These are phyloP conservation scores for Ceratobasidium sp. DNA, from an alignment of 1,284 basidiomycete genomes.

Conservation along the genomic window DNA sequence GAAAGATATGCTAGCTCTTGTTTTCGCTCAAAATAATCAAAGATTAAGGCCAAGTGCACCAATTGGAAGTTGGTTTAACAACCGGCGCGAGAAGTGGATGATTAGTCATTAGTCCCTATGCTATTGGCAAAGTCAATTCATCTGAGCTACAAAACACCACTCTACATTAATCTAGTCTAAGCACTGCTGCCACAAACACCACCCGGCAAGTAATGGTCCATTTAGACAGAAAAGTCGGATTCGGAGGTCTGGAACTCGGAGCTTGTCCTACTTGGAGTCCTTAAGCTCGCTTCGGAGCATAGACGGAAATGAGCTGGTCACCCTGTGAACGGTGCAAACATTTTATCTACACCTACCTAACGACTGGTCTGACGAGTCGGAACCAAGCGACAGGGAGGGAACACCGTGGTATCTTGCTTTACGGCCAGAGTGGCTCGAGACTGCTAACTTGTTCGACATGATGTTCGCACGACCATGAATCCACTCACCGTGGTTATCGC, in stretches of 20 bases:
- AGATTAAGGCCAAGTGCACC: background rate
- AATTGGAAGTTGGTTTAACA: background rate
- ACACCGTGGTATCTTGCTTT: slow-evolving; percentile 16
- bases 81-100: background rate
- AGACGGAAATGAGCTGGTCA: background rate
- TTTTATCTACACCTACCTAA: background rate
- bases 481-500: slow-evolving; percentile 17
- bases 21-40: background rate
- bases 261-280: slow-evolving; percentile 25
- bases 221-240: slow-evolving; percentile 33
- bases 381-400: slow-evolving; percentile 29
- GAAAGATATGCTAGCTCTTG: background rate
- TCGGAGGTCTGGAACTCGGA: slow-evolving; percentile 41
- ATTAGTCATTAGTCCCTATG: background rate
- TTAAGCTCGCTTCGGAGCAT: slow-evolving; percentile 1
- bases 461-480: background rate
- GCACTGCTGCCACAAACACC: background rate
- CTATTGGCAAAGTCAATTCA: background rate
- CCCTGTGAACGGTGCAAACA: background rate
- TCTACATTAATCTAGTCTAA: slow-evolving; percentile 3
- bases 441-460: slow-evolving; percentile 1
- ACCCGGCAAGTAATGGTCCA: background rate
- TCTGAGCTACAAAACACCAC: too few relatives aligned
- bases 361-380: slow-evolving; percentile 32
- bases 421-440: slow-evolving; percentile 3